phyloP scores from a whole-genome alignment of 1,139 yeast species.

The Taiozyma sp. region DNA sequence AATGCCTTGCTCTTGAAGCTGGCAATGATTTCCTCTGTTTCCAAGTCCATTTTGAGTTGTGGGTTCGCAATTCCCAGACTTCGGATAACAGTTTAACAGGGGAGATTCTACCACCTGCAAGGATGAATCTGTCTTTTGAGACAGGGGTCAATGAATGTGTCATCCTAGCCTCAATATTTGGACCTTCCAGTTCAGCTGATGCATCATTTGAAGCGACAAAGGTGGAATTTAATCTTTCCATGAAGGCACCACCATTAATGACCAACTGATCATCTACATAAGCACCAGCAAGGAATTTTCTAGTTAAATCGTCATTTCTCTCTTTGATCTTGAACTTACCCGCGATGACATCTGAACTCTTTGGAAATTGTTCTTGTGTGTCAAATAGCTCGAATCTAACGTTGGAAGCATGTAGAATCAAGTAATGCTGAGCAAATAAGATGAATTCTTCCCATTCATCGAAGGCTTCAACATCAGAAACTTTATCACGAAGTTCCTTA shows the following conservation, averaged over 20 bases:
- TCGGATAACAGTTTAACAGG: constrained; percentile 48
- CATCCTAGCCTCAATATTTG: constrained; percentile 41
- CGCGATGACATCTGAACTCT: not conserved
- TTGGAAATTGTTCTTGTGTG: not conserved
- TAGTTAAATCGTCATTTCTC: constrained; percentile 23
- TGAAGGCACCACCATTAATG: constrained; percentile 53
- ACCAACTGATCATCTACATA: constrained; percentile 28
- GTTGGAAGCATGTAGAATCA: constrained; percentile 62
- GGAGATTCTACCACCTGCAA: constrained; percentile 69
- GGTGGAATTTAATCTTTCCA: constrained; percentile 34
- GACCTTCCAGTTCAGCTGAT: constrained; percentile 3
- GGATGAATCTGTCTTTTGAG: constrained; percentile 27
- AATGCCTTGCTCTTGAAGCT: constrained; percentile 50
- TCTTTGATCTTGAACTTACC: constrained; percentile 9
- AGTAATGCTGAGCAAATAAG: constrained; percentile 72
- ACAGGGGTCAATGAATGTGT: constrained; percentile 50
- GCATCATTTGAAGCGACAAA: constrained; percentile 6
- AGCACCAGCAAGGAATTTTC: constrained; percentile 48
- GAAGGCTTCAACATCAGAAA: constrained; percentile 58
- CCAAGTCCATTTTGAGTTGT: constrained; percentile 31
- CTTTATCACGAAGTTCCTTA: constrained; percentile 34
- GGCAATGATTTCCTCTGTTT: constrained; percentile 39
- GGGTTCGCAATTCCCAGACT: constrained; percentile 30
- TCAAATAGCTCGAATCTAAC: constrained; percentile 11
- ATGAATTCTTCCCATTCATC: constrained; percentile 86